Evolutionary conservation across 2,329 filamentous ascomycete species (phyloP).

Genomic region (Dothideomycetes sp.): DNA sequence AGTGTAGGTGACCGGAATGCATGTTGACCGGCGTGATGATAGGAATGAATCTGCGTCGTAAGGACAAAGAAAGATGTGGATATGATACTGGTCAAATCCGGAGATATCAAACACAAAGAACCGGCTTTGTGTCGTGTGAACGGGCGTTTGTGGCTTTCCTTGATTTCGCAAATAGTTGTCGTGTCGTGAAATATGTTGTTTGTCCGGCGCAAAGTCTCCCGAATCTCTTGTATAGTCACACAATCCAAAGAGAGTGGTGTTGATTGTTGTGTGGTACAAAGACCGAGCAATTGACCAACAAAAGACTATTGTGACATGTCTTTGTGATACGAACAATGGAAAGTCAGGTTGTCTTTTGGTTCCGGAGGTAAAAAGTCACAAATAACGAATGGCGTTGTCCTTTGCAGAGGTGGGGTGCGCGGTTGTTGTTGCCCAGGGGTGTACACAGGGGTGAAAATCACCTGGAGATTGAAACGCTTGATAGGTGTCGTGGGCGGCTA

Average conservation of each 20-base stretch:
- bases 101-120: conserved; percentile 15
- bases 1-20: conserved; percentile 16
- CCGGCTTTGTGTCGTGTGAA: conserved; percentile 10
- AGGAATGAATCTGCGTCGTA: conserved; percentile 1
- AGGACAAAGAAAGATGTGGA: conserved; percentile 8
- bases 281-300: conserved; percentile 11
- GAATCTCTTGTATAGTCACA: no score
- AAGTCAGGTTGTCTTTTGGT: no score
- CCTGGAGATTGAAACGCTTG: no score
- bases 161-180: no score
- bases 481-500: no score
- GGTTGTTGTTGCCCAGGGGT: no score
- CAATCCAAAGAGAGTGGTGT: conserved; percentile 8
- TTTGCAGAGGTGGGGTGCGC: no score
- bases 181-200: no score
- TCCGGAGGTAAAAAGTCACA: no score
- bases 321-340: conserved; percentile 1
- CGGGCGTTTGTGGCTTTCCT: conserved; percentile 6
- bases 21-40: conserved; percentile 16
- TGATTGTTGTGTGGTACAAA: conserved; percentile 4
- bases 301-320: conserved; percentile 10
- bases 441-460: no score
- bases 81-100: conserved; percentile 14
- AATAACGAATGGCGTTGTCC: no score
- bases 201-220: no score